A percentile compares a stretch with the other conserved stretches of the same genome.
These are phyloP conservation scores for Daedaleopsis nitida DNA, from an alignment of 768 basidiomycete species.

Conservation along the genomic window DNA sequence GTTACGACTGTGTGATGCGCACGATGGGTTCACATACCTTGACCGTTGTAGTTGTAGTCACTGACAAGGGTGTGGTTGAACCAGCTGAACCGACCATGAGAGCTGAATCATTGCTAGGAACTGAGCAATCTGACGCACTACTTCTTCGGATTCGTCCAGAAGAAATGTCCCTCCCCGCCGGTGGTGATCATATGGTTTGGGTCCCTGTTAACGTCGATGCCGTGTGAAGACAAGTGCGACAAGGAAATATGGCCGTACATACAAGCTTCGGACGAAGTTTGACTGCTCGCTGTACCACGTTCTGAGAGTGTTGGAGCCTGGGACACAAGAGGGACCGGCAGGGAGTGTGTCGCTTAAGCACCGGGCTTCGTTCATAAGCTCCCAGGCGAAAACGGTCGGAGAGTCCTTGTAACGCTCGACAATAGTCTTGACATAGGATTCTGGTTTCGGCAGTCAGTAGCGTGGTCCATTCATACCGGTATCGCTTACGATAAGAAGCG, in stretches of 20 bases:
- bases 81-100: conserved; percentile 32
- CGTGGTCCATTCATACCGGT: neutral
- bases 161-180: conserved; percentile 60
- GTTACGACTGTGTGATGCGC: neutral
- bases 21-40: conserved; percentile 36
- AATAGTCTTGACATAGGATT: conserved; percentile 33
- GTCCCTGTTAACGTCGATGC: conserved; percentile 42
- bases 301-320: conserved; percentile 46
- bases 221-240: neutral
- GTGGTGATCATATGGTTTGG: conserved; percentile 56
- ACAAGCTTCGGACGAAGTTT: conserved; percentile 54
- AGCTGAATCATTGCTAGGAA: neutral
- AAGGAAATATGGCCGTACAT: conserved; percentile 19
- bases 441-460: conserved; percentile 10
- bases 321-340: conserved; percentile 47
- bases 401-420: conserved; percentile 33
- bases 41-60: conserved; percentile 60
- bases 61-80: conserved; percentile 44
- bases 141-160: conserved; percentile 43
- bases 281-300: conserved; percentile 57
- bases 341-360: conserved; percentile 53
- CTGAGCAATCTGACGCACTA: conserved; percentile 26
- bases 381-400: conserved; percentile 35
- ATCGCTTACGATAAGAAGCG: conserved; percentile 30
- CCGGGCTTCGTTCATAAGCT: conserved; percentile 57